phyloP scores from a whole-genome alignment of 2,329 filamentous ascomycete species.

The Mariannaea elegans region DNA sequence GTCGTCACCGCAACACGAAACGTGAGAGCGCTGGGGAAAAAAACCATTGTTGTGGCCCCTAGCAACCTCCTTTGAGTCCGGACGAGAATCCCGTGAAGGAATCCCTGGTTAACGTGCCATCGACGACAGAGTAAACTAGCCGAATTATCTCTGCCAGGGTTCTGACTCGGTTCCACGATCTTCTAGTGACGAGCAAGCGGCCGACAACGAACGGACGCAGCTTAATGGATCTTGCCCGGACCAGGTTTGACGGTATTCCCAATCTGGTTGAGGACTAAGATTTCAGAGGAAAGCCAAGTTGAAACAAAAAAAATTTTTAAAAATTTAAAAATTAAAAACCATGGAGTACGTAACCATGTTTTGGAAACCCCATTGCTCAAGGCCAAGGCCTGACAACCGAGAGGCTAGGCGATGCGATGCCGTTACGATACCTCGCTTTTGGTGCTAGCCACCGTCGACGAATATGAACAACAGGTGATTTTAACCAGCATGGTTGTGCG shows the following conservation, averaged over 20 bases:
- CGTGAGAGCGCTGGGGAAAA: conserved; percentile 22
- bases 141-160: not conserved
- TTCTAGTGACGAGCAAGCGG: not conserved
- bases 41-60: conserved; percentile 25
- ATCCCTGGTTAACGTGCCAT: conserved; percentile 1
- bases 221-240: not conserved
- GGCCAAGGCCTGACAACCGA: not conserved
- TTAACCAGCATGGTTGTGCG: not conserved
- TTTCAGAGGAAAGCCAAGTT: not conserved
- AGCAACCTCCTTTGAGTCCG: conserved; percentile 2
- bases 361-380: not conserved
- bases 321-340: too few species aligned
- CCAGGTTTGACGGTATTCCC: not conserved
- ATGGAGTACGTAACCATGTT: not conserved
- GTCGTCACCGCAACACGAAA: conserved; percentile 39
- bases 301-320: not conserved
- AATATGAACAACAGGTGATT: not conserved
- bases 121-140: conserved; percentile 5
- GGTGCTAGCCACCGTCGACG: not conserved
- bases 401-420: not conserved
- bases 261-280: too few species aligned
- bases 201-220: not conserved
- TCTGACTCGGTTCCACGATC: not conserved
- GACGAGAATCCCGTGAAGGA: conserved; percentile 9
- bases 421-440: not conserved